phyloP scores from a whole-genome alignment of 2,329 filamentous ascomycete species.

The Neofusicoccum umdonicola region DNA sequence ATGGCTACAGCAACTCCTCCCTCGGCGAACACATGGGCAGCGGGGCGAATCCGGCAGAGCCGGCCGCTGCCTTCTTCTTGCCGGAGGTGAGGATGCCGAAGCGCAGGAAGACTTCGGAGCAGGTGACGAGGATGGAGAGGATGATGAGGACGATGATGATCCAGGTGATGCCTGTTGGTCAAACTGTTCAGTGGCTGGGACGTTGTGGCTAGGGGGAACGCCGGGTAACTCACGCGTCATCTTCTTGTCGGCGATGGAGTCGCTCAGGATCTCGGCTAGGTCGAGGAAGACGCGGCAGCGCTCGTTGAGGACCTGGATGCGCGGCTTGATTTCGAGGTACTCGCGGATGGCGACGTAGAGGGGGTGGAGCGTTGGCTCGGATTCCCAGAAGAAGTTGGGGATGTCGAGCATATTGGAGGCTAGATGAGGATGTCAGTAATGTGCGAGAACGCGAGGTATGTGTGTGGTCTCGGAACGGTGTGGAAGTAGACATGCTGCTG shows the following conservation, averaged over 20 bases:
- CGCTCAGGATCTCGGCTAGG: constrained; percentile 88
- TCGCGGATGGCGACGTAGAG: constrained; percentile 93
- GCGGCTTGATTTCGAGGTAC: constrained; percentile 94
- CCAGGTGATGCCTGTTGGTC: constrained; percentile 72
- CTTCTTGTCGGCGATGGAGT: constrained; percentile 88
- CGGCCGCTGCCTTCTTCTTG: background rate
- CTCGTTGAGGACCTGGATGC: constrained; percentile 95
- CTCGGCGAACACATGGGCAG: constrained; percentile 14
- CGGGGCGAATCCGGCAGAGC: background rate
- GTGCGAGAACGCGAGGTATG: no score
- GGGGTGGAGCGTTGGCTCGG: constrained; percentile 89
- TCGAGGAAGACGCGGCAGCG: constrained; percentile 95
- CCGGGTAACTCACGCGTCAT: constrained; percentile 64
- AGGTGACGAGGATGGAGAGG: constrained; percentile 86
- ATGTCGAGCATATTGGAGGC: constrained; percentile 95
- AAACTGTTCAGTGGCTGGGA: background rate
- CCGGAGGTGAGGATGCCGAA: constrained; percentile 51
- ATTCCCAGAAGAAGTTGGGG: constrained; percentile 98
- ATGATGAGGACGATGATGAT: constrained; percentile 95
- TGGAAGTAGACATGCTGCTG: background rate
- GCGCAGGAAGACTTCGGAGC: constrained; percentile 80
- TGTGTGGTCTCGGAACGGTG: background rate
- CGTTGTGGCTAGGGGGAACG: background rate
- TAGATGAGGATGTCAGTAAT: constrained; percentile 36
- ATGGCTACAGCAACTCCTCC: background rate